Evolutionary conservation across 805 yeast genomes (phyloP).

Genomic region (Wickerhamiella occidentalis): DNA sequence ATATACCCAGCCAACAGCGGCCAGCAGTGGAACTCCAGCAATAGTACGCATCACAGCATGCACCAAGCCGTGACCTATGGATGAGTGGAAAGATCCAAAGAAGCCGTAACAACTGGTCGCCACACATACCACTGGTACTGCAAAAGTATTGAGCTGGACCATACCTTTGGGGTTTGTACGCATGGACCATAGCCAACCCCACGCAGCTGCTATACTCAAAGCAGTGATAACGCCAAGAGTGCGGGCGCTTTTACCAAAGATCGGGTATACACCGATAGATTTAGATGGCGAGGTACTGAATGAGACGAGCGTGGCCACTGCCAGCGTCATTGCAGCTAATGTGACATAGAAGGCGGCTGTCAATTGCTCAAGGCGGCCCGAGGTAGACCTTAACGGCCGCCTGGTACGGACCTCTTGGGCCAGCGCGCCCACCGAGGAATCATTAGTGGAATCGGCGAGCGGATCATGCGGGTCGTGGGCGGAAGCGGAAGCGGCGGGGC

Average conservation of each 20-base stretch:
- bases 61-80: constrained; percentile 16
- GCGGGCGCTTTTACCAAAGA: constrained; percentile 15
- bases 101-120: constrained; percentile 13
- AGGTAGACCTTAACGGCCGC: not conserved
- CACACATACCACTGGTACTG: constrained; percentile 17
- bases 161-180: constrained; percentile 18
- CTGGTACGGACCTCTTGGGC: not conserved
- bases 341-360: constrained; percentile 16
- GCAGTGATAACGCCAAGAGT: constrained; percentile 15
- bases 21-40: constrained; percentile 17
- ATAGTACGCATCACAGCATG: constrained; percentile 19
- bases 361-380: constrained; percentile 13
- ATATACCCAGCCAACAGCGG: constrained; percentile 18
- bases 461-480: not conserved
- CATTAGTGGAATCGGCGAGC: not conserved
- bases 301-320: constrained; percentile 18
- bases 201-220: constrained; percentile 13
- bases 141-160: constrained; percentile 16
- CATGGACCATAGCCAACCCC: constrained; percentile 18
- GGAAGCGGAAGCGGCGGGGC: not conserved
- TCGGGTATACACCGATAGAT: constrained; percentile 15
- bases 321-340: constrained; percentile 16
- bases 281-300: constrained; percentile 14
- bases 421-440: not conserved
- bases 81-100: constrained; percentile 15